Conservation (phyloP, 2,329 filamentous ascomycete species). For the Epicoccum nigrum region DNA sequence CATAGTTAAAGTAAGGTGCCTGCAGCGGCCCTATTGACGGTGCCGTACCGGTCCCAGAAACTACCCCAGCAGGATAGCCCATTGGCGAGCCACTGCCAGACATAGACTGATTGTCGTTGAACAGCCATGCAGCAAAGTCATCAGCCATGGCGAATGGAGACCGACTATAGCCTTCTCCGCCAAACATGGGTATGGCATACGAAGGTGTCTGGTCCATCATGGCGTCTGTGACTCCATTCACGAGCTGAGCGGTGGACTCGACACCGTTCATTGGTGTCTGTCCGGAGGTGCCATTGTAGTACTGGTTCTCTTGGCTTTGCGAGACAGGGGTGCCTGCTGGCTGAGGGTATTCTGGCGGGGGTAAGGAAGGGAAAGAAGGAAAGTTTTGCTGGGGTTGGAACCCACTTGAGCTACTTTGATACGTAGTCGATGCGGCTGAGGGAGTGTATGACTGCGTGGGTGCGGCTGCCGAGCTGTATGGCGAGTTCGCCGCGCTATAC, state of each 20-base stretch:
- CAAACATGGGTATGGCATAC: slow-evolving; percentile 84
- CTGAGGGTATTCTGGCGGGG: slow-evolving; percentile 61
- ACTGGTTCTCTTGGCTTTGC: slow-evolving; percentile 43
- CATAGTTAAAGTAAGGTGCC: slow-evolving; percentile 58
- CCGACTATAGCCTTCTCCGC: slow-evolving; percentile 79
- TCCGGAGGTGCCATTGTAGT: slow-evolving; percentile 45
- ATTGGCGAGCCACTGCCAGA: slow-evolving; percentile 47
- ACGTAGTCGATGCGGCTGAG: slow-evolving; percentile 52
- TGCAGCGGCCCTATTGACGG: slow-evolving; percentile 53
- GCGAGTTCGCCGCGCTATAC: slow-evolving; percentile 41
- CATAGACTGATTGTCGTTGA: slow-evolving; percentile 68
- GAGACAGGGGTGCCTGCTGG: slow-evolving; percentile 45
- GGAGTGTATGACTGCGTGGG: slow-evolving; percentile 55
- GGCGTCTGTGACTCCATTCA: slow-evolving; percentile 46
- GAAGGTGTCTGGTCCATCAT: slow-evolving; percentile 55
- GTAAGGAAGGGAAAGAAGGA: slow-evolving; percentile 64
- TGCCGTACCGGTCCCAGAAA: slow-evolving; percentile 48
- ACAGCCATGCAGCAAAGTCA: slow-evolving; percentile 84
- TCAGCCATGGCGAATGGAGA: slow-evolving; percentile 88
- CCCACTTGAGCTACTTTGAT: slow-evolving; percentile 43
- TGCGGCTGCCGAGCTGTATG: slow-evolving; percentile 46
- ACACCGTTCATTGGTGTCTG: slow-evolving; percentile 47
- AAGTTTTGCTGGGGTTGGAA: slow-evolving; percentile 69
- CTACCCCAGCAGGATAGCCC: slow-evolving; percentile 38
- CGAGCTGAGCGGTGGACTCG: slow-evolving; percentile 45